A percentile compares a stretch with the other conserved stretches of the same genome.
These are phyloP conservation scores for Pisolithus orientalis DNA, from an alignment of 768 basidiomycete species.

Conservation along the genomic window DNA sequence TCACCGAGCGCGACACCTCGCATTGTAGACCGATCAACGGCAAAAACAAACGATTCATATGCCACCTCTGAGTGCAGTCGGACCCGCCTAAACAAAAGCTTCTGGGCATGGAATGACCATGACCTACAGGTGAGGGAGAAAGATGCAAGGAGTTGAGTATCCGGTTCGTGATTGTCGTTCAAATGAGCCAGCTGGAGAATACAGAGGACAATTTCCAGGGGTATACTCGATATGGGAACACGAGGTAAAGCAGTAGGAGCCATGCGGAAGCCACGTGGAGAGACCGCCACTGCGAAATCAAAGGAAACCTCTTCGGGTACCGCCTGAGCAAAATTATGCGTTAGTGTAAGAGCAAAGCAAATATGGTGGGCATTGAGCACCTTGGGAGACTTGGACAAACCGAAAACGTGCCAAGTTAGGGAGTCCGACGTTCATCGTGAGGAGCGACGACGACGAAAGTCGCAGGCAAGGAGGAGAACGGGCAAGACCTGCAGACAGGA, in stretches of 20 bases:
- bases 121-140: slow-evolving; percentile 61
- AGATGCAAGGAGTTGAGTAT: slow-evolving; percentile 39
- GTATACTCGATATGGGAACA: slow-evolving; percentile 34
- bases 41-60: slow-evolving; percentile 46
- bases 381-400: slow-evolving; percentile 14
- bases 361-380: slow-evolving; percentile 12
- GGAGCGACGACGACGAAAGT: slow-evolving; percentile 4
- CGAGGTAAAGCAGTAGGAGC: slow-evolving; percentile 3
- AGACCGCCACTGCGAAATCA: slow-evolving; percentile 17
- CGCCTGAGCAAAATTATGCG: slow-evolving; percentile 12
- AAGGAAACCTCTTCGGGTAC: slow-evolving; percentile 35
- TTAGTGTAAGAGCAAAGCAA: slow-evolving; percentile 4
- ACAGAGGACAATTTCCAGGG: slow-evolving; percentile 56
- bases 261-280: no score
- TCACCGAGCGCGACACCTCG: slow-evolving; percentile 48
- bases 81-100: slow-evolving; percentile 55
- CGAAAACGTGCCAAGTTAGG: slow-evolving; percentile 17
- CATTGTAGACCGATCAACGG: slow-evolving; percentile 41
- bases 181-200: slow-evolving; percentile 56
- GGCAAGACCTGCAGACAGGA: slow-evolving; percentile 1
- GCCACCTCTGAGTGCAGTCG: slow-evolving; percentile 47
- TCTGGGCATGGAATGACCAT: slow-evolving; percentile 63
- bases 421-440: slow-evolving; percentile 22
- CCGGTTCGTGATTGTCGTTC: slow-evolving; percentile 29
- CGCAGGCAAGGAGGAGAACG: slow-evolving; percentile 11